A percentile compares a stretch with the other conserved stretches of the same genome.
phyloP scores from a whole-genome alignment of 2,329 filamentous ascomycete genomes.

The Pyrenophora teres region DNA sequence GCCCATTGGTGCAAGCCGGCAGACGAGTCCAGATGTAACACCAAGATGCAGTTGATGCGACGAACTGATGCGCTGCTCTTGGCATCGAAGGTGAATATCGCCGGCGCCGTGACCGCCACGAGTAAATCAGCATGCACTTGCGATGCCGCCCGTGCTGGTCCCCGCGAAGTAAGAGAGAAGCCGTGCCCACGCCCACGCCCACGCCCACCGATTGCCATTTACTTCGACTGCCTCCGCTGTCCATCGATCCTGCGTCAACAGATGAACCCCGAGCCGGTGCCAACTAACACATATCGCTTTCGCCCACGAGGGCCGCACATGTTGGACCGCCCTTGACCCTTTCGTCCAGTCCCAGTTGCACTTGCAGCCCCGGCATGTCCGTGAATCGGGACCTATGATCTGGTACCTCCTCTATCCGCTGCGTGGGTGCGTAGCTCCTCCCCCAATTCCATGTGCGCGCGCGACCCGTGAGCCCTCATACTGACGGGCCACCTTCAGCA shows the following conservation, averaged over 20 bases:
- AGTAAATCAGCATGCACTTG: constrained; percentile 29
- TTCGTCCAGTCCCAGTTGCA: constrained; percentile 6
- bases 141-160: constrained; percentile 22
- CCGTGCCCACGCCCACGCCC: constrained; percentile 18
- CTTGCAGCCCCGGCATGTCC: constrained; percentile 30
- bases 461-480: constrained; percentile 1
- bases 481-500: constrained; percentile 56
- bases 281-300: constrained; percentile 23
- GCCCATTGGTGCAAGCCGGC: constrained; percentile 6
- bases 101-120: constrained; percentile 31
- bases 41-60: constrained; percentile 13
- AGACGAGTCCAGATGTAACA: constrained; percentile 3
- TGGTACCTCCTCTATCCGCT: constrained; percentile 79
- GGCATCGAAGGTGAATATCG: constrained; percentile 19
- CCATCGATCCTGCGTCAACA: constrained; percentile 18
- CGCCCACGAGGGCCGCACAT: constrained; percentile 35
- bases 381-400: constrained; percentile 58
- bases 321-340: constrained; percentile 24
- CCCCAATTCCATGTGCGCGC: constrained; percentile 1
- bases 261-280: constrained; percentile 34
- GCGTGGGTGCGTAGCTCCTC: constrained; percentile 64
- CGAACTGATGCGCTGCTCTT: constrained; percentile 20
- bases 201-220: background rate
- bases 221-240: background rate
- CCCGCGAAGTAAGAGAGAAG: constrained; percentile 19